Evolutionary conservation across 768 basidiomycete genomes (phyloP).

Genomic region (Serendipita vermifera): DNA sequence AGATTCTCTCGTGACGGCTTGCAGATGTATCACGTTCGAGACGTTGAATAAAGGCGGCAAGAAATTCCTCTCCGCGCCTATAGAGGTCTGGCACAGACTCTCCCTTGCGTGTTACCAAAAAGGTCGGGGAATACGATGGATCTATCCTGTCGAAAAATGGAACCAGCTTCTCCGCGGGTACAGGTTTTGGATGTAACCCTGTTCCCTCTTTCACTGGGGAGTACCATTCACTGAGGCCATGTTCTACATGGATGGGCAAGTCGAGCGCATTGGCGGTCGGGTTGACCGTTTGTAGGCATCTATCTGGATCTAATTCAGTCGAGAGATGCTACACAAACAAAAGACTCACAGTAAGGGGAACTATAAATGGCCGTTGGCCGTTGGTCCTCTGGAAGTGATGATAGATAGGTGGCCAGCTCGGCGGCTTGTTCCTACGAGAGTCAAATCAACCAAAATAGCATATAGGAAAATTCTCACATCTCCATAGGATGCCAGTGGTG

Average conservation of each 20-base stretch:
- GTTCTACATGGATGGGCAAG: slow-evolving; percentile 65
- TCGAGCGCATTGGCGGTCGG: slow-evolving; percentile 48
- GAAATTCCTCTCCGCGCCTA: slow-evolving; percentile 40
- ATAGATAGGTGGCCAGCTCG: slow-evolving; percentile 54
- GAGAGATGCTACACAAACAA: neutral
- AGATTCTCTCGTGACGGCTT: slow-evolving; percentile 34
- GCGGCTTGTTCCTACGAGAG: slow-evolving; percentile 47
- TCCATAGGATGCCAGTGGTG: slow-evolving; percentile 59
- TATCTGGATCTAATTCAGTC: slow-evolving; percentile 44
- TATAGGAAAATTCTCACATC: slow-evolving; percentile 34
- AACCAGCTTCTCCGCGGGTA: slow-evolving; percentile 39
- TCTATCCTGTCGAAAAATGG: slow-evolving; percentile 46
- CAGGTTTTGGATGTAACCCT: slow-evolving; percentile 65
- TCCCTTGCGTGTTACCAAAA: slow-evolving; percentile 58
- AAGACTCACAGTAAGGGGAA: slow-evolving; percentile 62
- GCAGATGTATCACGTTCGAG: slow-evolving; percentile 34
- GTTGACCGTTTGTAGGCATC: slow-evolving; percentile 70
- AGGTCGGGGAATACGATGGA: slow-evolving; percentile 42
- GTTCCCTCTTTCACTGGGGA: slow-evolving; percentile 53
- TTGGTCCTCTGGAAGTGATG: slow-evolving; percentile 47
- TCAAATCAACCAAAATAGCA: neutral
- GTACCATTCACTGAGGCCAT: slow-evolving; percentile 72
- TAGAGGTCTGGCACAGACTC: slow-evolving; percentile 55
- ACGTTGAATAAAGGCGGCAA: slow-evolving; percentile 38
- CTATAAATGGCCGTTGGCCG: slow-evolving; percentile 70